Percentiles rank a stretch among this genome's conserved stretches.
These are phyloP conservation scores for Vachellia pachyceras DNA, from an alignment of 306 rosid species.

Conservation along the genomic window DNA sequence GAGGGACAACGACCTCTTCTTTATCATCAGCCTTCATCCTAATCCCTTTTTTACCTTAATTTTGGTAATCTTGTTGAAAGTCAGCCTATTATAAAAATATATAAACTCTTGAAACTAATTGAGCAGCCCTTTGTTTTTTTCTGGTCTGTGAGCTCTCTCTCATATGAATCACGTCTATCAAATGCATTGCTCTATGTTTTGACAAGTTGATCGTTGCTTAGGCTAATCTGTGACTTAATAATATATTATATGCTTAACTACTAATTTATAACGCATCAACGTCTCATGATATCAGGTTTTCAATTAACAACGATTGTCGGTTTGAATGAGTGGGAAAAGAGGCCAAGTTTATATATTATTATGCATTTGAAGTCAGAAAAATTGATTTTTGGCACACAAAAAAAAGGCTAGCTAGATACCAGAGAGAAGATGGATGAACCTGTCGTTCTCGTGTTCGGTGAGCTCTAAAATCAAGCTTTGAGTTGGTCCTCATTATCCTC, in stretches of 20 bases:
- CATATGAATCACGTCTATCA: constrained; percentile 5
- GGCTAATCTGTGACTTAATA: neutral
- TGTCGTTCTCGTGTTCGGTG: constrained; percentile 44
- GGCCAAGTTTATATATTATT: neutral
- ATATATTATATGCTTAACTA: neutral
- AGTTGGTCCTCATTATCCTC: constrained; percentile 8
- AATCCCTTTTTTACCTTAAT: neutral
- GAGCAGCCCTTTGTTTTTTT: constrained; percentile 5
- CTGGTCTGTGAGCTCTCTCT: neutral
- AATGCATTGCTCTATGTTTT: constrained; percentile 24
- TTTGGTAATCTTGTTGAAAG: neutral
- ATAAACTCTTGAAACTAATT: constrained; percentile 13
- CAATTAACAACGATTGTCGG: neutral
- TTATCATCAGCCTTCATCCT: neutral
- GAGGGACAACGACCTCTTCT: constrained; percentile 18
- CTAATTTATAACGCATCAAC: neutral
- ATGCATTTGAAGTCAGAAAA: constrained; percentile 7
- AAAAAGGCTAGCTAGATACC: neutral
- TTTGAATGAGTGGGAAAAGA: constrained; percentile 21
- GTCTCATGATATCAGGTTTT: neutral
- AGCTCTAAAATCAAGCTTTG: constrained; percentile 9
- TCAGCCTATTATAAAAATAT: neutral
- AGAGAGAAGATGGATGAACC: constrained; percentile 14
- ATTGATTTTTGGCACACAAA: neutral
- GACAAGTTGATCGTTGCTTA: constrained; percentile 21